These are phyloP conservation scores for Fomitopsis pinicola DNA, from an alignment of 1,284 basidiomycete genomes.

Conservation along the genomic window DNA sequence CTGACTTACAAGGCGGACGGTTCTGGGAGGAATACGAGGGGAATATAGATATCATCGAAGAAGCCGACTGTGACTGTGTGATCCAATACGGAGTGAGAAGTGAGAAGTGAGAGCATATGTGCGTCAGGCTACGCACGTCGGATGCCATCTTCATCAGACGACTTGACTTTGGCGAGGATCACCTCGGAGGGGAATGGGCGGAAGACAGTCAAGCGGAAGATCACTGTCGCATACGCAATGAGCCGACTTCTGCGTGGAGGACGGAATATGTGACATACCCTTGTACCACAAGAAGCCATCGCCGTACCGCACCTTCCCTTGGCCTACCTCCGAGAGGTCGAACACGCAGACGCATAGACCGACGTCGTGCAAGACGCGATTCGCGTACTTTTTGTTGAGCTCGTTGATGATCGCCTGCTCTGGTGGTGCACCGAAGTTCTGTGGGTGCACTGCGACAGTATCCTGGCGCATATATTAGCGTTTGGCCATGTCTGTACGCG, in stretches of 20 bases:
- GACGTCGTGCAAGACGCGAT: slow-evolving; percentile 88
- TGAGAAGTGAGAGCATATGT: too few relatives aligned
- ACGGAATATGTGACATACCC: slow-evolving; percentile 44
- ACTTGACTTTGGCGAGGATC: slow-evolving; percentile 83
- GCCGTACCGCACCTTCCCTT: slow-evolving; percentile 91
- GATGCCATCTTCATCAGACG: slow-evolving; percentile 80
- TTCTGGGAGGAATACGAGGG: slow-evolving; percentile 64
- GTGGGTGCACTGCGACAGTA: slow-evolving; percentile 76
- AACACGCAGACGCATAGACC: slow-evolving; percentile 89
- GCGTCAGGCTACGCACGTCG: slow-evolving; percentile 50
- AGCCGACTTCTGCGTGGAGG: background rate
- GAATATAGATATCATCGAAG: slow-evolving; percentile 93
- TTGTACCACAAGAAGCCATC: slow-evolving; percentile 96
- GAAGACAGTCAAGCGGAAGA: slow-evolving; percentile 89
- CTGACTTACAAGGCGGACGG: slow-evolving; percentile 71
- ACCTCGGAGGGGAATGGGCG: slow-evolving; percentile 91
- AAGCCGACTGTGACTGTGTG: slow-evolving; percentile 81
- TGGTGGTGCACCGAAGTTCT: slow-evolving; percentile 66
- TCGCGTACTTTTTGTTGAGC: slow-evolving; percentile 92
- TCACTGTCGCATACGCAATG: slow-evolving; percentile 45
- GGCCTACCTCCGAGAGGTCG: slow-evolving; percentile 81
- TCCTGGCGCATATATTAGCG: slow-evolving; percentile 39
- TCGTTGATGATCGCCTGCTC: slow-evolving; percentile 75
- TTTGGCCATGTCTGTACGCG: background rate
- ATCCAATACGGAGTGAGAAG: too few relatives aligned